A percentile compares a stretch with the other conserved stretches of the same genome.
These are phyloP conservation scores for Nakazawaea molendinolei DNA, from an alignment of 805 yeast species.

Conservation along the genomic window DNA sequence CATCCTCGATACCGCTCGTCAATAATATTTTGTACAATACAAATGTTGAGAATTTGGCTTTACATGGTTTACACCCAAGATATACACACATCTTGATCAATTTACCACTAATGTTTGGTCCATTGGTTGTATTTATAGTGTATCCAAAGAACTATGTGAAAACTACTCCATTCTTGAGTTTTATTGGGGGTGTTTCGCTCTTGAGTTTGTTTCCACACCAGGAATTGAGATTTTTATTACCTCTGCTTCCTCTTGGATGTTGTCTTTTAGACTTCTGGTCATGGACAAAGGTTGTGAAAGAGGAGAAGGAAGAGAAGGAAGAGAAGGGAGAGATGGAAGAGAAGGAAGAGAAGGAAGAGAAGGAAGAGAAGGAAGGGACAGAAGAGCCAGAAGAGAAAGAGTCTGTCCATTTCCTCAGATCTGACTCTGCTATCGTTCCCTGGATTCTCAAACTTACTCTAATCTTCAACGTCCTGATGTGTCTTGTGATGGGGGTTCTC, in stretches of 20 bases:
- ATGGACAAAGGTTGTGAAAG: constrained; percentile 2
- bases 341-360: background rate
- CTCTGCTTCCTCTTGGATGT: constrained; percentile 65
- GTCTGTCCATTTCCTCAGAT: background rate
- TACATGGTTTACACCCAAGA: constrained; percentile 80
- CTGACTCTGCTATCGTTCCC: constrained; percentile 16
- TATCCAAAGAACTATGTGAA: constrained; percentile 32
- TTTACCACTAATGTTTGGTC: constrained; percentile 79
- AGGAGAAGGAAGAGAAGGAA: constrained; percentile 10
- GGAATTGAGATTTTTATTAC: constrained; percentile 82
- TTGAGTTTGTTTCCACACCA: constrained; percentile 85
- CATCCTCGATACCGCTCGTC: constrained; percentile 58
- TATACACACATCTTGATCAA: constrained; percentile 72
- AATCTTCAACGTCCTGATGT: constrained; percentile 53
- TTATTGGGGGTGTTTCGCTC: constrained; percentile 51
- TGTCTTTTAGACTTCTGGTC: constrained; percentile 45
- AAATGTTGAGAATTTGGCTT: constrained; percentile 46
- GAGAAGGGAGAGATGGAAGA: constrained; percentile 1
- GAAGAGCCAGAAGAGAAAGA: constrained; percentile 1
- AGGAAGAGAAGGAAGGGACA: background rate
- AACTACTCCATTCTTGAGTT: constrained; percentile 53
- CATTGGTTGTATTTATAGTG: constrained; percentile 46
- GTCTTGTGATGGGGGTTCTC: constrained; percentile 64
- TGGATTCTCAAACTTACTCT: constrained; percentile 43
- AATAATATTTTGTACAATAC: constrained; percentile 75